Conservation (phyloP, 805 yeast genomes). For the Candida maesae region DNA sequence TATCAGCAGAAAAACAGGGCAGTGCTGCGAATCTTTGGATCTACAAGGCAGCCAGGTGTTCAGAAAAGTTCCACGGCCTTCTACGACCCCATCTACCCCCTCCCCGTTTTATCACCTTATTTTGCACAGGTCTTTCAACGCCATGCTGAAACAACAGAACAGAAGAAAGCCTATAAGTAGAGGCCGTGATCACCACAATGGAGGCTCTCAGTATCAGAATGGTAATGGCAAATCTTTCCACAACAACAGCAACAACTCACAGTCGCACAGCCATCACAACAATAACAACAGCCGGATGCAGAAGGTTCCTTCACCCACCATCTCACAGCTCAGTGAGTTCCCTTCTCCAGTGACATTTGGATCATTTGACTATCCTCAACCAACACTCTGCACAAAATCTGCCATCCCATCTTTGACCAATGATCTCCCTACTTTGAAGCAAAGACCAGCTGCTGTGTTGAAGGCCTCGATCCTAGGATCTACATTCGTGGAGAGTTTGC, state of each 20-base stretch:
- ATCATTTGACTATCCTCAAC: conserved; percentile 17
- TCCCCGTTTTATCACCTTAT: neutral
- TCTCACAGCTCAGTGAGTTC: conserved; percentile 12
- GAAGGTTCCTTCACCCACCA: conserved; percentile 1
- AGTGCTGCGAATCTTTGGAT: no score
- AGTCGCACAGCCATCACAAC: conserved; percentile 3
- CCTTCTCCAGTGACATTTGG: conserved; percentile 15
- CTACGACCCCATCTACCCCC: neutral
- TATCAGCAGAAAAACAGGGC: no score
- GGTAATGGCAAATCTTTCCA: neutral
- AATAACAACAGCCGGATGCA: conserved; percentile 2
- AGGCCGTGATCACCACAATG: conserved; percentile 1
- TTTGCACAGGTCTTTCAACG: neutral
- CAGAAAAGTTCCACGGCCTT: no score
- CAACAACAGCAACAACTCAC: conserved; percentile 3
- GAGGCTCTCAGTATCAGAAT: conserved; percentile 1
- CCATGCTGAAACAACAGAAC: conserved; percentile 6
- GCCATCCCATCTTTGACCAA: conserved; percentile 5
- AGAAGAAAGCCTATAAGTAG: conserved; percentile 10
- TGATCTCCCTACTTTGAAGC: conserved; percentile 16
- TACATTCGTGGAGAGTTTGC: conserved; percentile 10
- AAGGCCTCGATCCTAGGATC: conserved; percentile 8
- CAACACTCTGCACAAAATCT: conserved; percentile 1
- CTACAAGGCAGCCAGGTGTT: no score
- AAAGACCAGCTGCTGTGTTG: conserved; percentile 16